A percentile compares a stretch with the other conserved stretches of the same genome.
These are phyloP conservation scores for Marasmius fiardii DNA, from an alignment of 1,284 basidiomycete genomes.

Conservation along the genomic window DNA sequence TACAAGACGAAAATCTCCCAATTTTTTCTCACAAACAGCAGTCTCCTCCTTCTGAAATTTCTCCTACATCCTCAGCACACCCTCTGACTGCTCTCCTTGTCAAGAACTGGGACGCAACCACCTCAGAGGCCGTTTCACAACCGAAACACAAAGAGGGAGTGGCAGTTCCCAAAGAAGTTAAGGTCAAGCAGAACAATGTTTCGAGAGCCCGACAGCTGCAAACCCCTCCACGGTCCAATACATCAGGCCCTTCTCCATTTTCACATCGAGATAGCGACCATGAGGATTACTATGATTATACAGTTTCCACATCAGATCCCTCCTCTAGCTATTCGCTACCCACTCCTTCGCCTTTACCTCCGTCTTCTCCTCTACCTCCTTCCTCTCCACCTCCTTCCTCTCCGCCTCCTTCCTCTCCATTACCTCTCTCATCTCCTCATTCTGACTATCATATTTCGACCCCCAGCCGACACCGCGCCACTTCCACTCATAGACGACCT, in stretches of 20 bases:
- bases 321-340: neutral
- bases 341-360: constrained; percentile 17
- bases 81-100: too few relatives aligned
- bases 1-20: neutral
- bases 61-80: too few relatives aligned
- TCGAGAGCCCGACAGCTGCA: constrained; percentile 25
- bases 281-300: constrained; percentile 17
- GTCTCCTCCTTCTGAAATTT: too few relatives aligned
- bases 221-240: constrained; percentile 39
- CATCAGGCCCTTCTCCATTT: constrained; percentile 9
- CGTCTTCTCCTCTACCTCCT: constrained; percentile 16
- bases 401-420: too few relatives aligned
- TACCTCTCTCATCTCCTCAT: neutral
- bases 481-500: neutral
- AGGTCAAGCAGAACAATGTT: neutral
- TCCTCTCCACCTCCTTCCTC: neutral
- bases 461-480: neutral
- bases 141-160: neutral
- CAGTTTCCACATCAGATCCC: constrained; percentile 4
- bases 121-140: neutral
- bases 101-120: neutral
- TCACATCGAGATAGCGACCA: constrained; percentile 10
- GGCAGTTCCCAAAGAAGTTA: neutral
- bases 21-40: too few relatives aligned
- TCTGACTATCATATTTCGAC: neutral